phyloP scores from a whole-genome alignment of 2,329 filamentous ascomycete genomes.

The Sarocladiaceae sp. region DNA sequence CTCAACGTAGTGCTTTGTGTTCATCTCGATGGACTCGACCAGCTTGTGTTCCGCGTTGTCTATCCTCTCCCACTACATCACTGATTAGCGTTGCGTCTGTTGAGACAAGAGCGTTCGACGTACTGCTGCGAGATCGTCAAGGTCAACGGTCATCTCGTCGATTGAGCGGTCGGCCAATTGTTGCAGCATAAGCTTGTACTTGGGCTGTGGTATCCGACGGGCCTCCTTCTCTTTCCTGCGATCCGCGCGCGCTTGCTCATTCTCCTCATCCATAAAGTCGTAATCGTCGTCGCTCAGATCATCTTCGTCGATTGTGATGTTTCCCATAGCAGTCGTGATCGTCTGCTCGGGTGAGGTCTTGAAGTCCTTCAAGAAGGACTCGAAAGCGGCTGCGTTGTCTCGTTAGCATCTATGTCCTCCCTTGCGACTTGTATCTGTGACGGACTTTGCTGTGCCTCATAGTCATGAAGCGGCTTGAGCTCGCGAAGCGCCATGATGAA shows the following conservation, averaged over 20 bases:
- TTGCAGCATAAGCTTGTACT: slow-evolving; percentile 87
- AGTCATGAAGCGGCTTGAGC: slow-evolving; percentile 76
- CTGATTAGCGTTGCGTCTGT: slow-evolving; percentile 17
- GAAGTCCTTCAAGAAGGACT: slow-evolving; percentile 83
- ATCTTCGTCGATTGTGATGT: slow-evolving; percentile 83
- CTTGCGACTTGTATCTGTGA: background rate
- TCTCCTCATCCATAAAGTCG: slow-evolving; percentile 84
- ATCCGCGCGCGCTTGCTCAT: slow-evolving; percentile 42
- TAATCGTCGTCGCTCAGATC: slow-evolving; percentile 78
- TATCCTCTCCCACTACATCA: slow-evolving; percentile 66
- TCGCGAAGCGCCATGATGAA: slow-evolving; percentile 78
- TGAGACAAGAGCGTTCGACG: slow-evolving; percentile 21
- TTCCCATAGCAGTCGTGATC: slow-evolving; percentile 76
- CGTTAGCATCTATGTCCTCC: slow-evolving; percentile 21
- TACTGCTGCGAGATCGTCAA: slow-evolving; percentile 81
- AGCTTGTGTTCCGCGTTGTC: slow-evolving; percentile 63
- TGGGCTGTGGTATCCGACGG: slow-evolving; percentile 61
- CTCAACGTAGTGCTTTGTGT: slow-evolving; percentile 94
- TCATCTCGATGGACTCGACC: slow-evolving; percentile 80
- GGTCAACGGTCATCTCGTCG: slow-evolving; percentile 77
- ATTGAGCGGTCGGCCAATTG: slow-evolving; percentile 76
- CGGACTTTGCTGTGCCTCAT: slow-evolving; percentile 77
- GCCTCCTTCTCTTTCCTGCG: slow-evolving; percentile 46
- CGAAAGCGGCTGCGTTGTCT: slow-evolving; percentile 62
- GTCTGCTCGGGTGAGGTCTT: slow-evolving; percentile 71